These are phyloP conservation scores for Iodosphaeria phyllophila DNA, from an alignment of 2,329 filamentous ascomycete genomes.

Conservation along the genomic window DNA sequence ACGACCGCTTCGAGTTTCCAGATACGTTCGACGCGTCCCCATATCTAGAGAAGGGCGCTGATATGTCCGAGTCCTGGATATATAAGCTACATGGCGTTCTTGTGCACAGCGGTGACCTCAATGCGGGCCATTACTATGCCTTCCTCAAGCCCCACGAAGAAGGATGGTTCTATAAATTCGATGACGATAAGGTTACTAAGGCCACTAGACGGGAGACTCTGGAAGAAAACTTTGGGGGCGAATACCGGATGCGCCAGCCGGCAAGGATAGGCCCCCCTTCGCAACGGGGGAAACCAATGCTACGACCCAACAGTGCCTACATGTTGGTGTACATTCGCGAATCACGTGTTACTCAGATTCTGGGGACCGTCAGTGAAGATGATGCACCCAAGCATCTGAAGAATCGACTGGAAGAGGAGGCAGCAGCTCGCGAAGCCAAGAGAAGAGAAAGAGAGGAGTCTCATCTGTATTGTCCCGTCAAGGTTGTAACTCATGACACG, in stretches of 20 bases:
- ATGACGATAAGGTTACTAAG: constrained; percentile 92
- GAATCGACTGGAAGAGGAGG: constrained; percentile 64
- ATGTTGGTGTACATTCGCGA: constrained; percentile 98
- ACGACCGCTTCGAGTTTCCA: constrained; percentile 80
- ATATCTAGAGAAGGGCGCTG: constrained; percentile 71
- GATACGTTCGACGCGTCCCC: constrained; percentile 69
- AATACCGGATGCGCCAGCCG: constrained; percentile 50
- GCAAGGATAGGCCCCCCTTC: too few relatives aligned
- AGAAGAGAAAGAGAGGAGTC: constrained; percentile 85
- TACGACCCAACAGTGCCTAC: constrained; percentile 72
- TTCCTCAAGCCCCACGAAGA: constrained; percentile 89
- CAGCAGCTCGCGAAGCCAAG: constrained; percentile 52
- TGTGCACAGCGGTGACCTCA: constrained; percentile 90
- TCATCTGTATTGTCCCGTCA: constrained; percentile 76
- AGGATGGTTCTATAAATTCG: constrained; percentile 90
- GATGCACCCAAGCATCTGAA: constrained; percentile 69
- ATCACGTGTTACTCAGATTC: constrained; percentile 62
- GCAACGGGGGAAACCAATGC: constrained; percentile 36
- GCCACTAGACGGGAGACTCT: constrained; percentile 80
- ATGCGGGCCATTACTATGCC: constrained; percentile 96
- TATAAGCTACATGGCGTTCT: constrained; percentile 92
- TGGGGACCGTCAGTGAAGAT: constrained; percentile 55
- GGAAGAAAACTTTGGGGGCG: constrained; percentile 92
- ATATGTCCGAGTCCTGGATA: constrained; percentile 72
- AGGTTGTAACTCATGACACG: constrained; percentile 63